Percentiles rank a stretch among this genome's conserved stretches.
These are phyloP conservation scores for Arctostaphylos glauca DNA, from an alignment of 148 eudicot species.

Conservation along the genomic window DNA sequence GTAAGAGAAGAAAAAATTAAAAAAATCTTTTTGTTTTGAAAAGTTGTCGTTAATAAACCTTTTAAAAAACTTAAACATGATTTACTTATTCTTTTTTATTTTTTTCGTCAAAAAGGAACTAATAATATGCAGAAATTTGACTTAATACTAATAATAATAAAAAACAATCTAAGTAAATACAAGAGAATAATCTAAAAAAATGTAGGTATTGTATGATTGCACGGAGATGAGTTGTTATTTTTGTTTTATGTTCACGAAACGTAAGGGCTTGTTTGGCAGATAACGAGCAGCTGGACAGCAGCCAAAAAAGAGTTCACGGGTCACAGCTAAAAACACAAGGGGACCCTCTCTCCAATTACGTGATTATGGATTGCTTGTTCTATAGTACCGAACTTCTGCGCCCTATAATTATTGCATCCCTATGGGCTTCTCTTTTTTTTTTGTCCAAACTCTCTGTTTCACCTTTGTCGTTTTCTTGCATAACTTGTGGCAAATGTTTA, in stretches of 20 bases:
- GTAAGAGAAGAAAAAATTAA: too few species aligned
- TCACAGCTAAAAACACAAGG: constrained; percentile 1
- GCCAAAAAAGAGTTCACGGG: constrained; percentile 18
- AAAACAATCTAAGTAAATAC: too few species aligned
- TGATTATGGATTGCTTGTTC: neutral
- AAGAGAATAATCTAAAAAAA: too few species aligned
- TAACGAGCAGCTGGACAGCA: neutral
- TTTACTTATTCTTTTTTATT: too few species aligned
- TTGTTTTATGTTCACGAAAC: neutral
- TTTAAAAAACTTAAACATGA: too few species aligned
- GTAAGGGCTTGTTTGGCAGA: constrained; percentile 4
- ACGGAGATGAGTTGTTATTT: neutral
- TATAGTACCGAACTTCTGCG: neutral
- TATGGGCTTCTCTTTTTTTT: neutral
- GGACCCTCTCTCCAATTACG: constrained; percentile 9
- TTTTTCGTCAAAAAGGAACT: too few species aligned
- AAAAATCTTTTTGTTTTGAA: too few species aligned
- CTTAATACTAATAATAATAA: too few species aligned
- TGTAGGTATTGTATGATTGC: neutral
- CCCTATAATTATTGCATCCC: neutral
- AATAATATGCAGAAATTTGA: too few species aligned
- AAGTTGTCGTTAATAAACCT: too few species aligned
- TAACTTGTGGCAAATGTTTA: too few species aligned
- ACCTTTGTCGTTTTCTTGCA: neutral
- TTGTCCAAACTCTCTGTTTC: too few species aligned